phyloP scores from a whole-genome alignment of 441 rosid genomes.

The Populus trichocarpa region DNA sequence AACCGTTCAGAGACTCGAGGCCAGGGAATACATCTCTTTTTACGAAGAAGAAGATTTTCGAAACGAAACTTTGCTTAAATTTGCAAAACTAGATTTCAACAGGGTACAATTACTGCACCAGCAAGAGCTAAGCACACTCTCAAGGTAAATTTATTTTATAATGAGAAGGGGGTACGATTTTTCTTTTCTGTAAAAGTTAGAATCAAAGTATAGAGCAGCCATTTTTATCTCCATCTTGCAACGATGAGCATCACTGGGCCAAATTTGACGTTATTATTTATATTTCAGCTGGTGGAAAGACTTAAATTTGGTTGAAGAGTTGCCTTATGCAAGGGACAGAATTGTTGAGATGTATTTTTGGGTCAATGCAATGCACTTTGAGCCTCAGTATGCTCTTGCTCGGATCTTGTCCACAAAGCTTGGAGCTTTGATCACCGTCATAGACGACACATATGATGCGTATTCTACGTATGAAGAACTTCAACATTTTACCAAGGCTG shows the following conservation, averaged over 20 bases:
- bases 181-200: too few relatives aligned
- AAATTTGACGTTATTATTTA: not conserved
- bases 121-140: conserved; percentile 5
- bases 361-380: not conserved
- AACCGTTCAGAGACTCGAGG: conserved; percentile 5
- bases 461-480: conserved; percentile 13
- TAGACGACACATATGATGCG: conserved; percentile 22
- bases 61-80: conserved; percentile 1
- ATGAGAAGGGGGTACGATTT: not conserved
- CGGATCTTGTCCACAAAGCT: not conserved
- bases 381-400: conserved; percentile 12
- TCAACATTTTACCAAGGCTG: not conserved
- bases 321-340: conserved; percentile 14
- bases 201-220: not conserved
- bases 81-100: conserved; percentile 21
- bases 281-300: conserved; percentile 18
- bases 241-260: not conserved
- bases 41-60: conserved; percentile 10
- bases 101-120: conserved; percentile 1
- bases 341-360: not conserved
- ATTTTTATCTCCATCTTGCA: not conserved
- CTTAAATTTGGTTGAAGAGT: not conserved
- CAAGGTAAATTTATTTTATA: not conserved
- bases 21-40: conserved; percentile 10
- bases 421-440: not conserved